Base-by-base conservation (phyloP, 2,329 filamentous ascomycete species). In the Paecilomyces dactylethromorphus region DNA sequence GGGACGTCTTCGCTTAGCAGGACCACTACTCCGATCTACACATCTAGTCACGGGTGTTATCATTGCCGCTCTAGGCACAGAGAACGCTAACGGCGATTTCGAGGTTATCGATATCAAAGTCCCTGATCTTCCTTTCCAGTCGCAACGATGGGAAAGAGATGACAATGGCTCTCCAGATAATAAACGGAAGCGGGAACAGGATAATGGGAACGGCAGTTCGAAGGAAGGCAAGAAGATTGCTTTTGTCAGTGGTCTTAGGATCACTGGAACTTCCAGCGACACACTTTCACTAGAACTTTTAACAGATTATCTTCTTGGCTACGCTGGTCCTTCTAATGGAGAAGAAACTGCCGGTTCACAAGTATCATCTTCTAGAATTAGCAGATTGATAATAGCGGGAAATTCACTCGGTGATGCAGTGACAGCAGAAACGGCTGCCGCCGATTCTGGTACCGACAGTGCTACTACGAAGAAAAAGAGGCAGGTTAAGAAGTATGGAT, bases 41-140 rank as follows among this genome's bases (percentile, higher is more conserved):
- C 80, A 91, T 60, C 82, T 97, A 7, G 93, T 96, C 2, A 99
- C 94, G 0, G 94, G 94, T 26, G 95, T 91, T 67, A 92, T 99
- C 67, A 84, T 97, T 50, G 92, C 92, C n/a, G 92, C 92, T 2
- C 85, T 99, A 78, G 94, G 94, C 35, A 96, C 92, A 0, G 94
- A 99, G 72, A 97, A 96, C 68, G 82, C 85, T 56, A 88, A 93
- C 75, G 94, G 94, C 63, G 91, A 96, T 66, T 92, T 99, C 61
- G 92, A 97, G 67, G 89, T 96, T 6, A 82, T 97, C 49, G 93
- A 96, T 74, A 81, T 96, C 65, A 91, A 92, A 69, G 87, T 96
- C 51, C 90, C 94, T 6, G 92, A 97, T 70, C 77, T 99, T 3
- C 84, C 93, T 15, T 85, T 87, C 0, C 94, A 99, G 68, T 88